Base-by-base conservation (phyloP, 2,329 filamentous ascomycete species). In the Sodiomyces alkalinus region DNA sequence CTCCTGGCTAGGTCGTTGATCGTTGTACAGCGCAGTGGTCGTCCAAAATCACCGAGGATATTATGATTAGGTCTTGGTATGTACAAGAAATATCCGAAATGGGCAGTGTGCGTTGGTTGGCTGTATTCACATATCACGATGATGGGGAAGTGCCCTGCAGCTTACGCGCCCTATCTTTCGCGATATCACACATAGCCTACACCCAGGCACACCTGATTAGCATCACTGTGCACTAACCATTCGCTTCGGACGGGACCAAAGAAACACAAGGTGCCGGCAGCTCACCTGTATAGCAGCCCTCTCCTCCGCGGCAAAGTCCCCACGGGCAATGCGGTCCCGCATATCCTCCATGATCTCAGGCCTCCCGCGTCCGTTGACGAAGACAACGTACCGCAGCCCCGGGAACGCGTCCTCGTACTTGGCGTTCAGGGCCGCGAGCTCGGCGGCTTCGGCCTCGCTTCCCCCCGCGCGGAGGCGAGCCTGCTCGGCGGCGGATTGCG, bases 141-240 rank as follows among this genome's bases (percentile, higher is more conserved):
- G 20, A 27, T 9, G 18, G 17, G 12, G 14, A 11, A 6, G 23
- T 13, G 17, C 10, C 14, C 20, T 37, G 45, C 21, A 81, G 49
- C 51, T 85, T 92, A 18, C 53, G 49, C 1, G 77, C 81, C 27
- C 86, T 68, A 44, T 93, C 82, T 28, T 70, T 68, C 17, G 86
- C 86, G 45, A 94, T 94, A 42, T 85, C 80, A 45, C 82, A 83
- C 81, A 94, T 93, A 22, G 86, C 85, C 78, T 83, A 31, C n/a
- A n/a, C n/a, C n/a, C n/a, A n/a, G n/a, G n/a, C n/a, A n/a, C n/a
- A n/a, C n/a, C n/a, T n/a, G n/a, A n/a, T n/a, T n/a, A n/a, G n/a
- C n/a, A n/a, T n/a, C n/a, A n/a, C n/a, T n/a, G n/a, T n/a, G n/a
- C n/a, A n/a, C n/a, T n/a, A n/a, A n/a, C n/a, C n/a, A n/a, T n/a